Percentiles rank a stretch among this genome's conserved stretches.
phyloP scores from a whole-genome alignment of 257 asterid genomes.

The Jasminum sambac region DNA sequence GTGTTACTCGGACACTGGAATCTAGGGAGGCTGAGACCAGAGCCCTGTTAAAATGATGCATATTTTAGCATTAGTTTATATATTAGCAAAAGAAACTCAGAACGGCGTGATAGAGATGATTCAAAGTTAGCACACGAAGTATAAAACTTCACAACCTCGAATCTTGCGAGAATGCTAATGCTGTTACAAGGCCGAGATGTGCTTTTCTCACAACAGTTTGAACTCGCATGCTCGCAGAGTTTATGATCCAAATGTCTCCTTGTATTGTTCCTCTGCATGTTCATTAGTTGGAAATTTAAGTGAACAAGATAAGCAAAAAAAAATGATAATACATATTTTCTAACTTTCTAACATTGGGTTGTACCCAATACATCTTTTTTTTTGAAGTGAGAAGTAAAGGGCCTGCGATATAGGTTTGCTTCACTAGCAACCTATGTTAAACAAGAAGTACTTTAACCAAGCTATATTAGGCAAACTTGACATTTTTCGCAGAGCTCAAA shows the following conservation, averaged over 20 bases:
- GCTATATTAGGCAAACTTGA: too few relatives aligned
- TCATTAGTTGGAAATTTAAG: constrained; percentile 25
- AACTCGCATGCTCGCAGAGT: constrained; percentile 50
- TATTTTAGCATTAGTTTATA: constrained; percentile 14
- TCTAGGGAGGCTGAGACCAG: constrained; percentile 81
- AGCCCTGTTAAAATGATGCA: constrained; percentile 51
- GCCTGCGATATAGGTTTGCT: too few relatives aligned
- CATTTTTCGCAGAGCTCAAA: too few relatives aligned
- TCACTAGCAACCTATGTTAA: too few relatives aligned
- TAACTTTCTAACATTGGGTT: not conserved
- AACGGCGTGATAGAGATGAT: constrained; percentile 14
- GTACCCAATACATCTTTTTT: not conserved
- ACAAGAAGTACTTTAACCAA: too few relatives aligned
- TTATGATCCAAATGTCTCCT: constrained; percentile 66
- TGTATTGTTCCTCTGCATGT: constrained; percentile 78
- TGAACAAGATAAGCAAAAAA: constrained; percentile 3
- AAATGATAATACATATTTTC: constrained; percentile 8
- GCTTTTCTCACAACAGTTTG: constrained; percentile 65
- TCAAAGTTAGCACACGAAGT: constrained; percentile 4
- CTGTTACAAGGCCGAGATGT: constrained; percentile 86
- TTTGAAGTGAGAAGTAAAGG: too few relatives aligned
- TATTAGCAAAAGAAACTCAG: not conserved
- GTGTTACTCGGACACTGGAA: constrained; percentile 67
- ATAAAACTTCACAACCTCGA: constrained; percentile 59
- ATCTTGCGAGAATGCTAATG: constrained; percentile 73